Conservation (phyloP, 192 early-diverging fungal genomes). For the Coemansia furcata region DNA sequence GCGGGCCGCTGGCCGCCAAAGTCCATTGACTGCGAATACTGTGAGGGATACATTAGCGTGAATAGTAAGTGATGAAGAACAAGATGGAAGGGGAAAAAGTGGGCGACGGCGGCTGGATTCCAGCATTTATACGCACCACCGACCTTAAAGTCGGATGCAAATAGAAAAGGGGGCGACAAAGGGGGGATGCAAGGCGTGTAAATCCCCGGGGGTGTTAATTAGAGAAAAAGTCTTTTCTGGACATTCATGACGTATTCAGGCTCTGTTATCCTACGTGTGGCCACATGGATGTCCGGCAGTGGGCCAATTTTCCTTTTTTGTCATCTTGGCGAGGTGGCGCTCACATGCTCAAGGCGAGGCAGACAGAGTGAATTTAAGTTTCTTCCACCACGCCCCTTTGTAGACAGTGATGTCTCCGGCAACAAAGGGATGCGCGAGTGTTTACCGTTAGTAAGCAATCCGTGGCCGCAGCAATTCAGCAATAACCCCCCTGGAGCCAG, state of each 20-base stretch:
- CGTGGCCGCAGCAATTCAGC: background rate
- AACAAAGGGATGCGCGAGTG: background rate
- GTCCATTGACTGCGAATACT: constrained; percentile 2
- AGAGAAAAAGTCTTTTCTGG: background rate
- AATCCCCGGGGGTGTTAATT: background rate
- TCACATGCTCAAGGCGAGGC: background rate
- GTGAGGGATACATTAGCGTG: background rate
- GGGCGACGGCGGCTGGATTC: background rate
- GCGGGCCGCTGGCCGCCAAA: constrained; percentile 1
- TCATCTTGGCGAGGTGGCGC: constrained; percentile 1
- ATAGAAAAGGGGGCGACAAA: background rate
- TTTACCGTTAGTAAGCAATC: background rate
- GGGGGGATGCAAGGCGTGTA: background rate
- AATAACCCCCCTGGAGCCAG: background rate
- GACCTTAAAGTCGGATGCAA: background rate
- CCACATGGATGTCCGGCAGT: background rate
- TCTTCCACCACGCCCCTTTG: background rate
- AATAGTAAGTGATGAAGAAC: background rate
- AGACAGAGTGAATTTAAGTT: background rate
- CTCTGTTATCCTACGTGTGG: background rate
- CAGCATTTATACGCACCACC: background rate
- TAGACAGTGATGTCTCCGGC: background rate
- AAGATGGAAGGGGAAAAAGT: background rate
- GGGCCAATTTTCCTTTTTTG: background rate
- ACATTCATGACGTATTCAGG: constrained; percentile 1